Evolutionary conservation across 352 stramenopile species (phyloP).

Genomic region (Detonula confervacea): DNA sequence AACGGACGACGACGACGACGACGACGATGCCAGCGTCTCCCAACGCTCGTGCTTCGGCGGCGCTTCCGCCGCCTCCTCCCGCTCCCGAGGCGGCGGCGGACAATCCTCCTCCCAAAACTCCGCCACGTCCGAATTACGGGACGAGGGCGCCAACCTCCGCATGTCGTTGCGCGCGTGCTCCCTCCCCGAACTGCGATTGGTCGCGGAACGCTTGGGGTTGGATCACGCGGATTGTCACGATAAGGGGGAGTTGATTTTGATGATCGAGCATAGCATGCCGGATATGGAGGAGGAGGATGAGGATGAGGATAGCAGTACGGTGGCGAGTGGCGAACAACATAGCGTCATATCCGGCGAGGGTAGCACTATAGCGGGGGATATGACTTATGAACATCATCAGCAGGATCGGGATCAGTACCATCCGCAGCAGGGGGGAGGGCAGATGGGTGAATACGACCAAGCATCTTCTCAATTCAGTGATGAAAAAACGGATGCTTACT

Average conservation of each 20-base stretch:
- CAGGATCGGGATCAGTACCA: background rate
- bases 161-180: slow-evolving; percentile 38
- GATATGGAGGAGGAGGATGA: slow-evolving; percentile 4
- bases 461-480: background rate
- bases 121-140: no score
- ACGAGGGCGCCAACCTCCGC: slow-evolving; percentile 29
- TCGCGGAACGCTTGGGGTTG: slow-evolving; percentile 42
- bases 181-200: slow-evolving; percentile 37
- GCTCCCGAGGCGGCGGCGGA: no score
- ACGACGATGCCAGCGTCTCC: no score
- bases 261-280: slow-evolving; percentile 48
- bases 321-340: no score
- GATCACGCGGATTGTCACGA: slow-evolving; percentile 3
- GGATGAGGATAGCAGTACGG: background rate
- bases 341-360: no score
- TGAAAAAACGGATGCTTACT: no score
- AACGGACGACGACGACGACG: no score
- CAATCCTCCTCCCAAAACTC: no score
- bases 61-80: no score
- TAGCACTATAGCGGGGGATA: no score
- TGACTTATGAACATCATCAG: background rate
- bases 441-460: background rate
- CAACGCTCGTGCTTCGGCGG: no score
- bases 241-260: slow-evolving; percentile 35
- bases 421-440: background rate